Base-by-base conservation (phyloP, 768 basidiomycete genomes). In the Tylopilus cervinicoccineus region DNA sequence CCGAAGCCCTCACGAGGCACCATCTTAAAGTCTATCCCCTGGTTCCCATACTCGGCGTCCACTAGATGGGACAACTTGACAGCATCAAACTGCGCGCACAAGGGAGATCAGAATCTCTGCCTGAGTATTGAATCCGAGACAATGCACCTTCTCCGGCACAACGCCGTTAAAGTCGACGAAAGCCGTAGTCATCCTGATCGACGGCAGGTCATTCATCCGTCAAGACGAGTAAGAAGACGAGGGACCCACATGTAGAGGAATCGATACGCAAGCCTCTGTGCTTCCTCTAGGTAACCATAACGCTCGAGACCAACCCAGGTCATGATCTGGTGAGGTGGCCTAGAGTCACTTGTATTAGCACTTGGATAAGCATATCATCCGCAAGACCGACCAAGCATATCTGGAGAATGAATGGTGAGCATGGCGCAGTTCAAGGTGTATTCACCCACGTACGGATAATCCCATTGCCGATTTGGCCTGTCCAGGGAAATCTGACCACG, bases 181-280 rank as follows among this genome's bases (percentile, higher is more conserved):
- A 3, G 91, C 89, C 0, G 86, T 88, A 10, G 93, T 93, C 88
- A 93, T 91, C 86, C 87, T 89, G 54, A 50, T 40, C 20, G 10
- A 40, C 2, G 47, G 23, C 44, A 9, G 13, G 48, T 55, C 23
- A 59, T 29, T 9, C 31, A 17, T 49, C 23, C 31, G 33, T 28
- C 14, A 17, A n/a, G 11, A 29, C 5, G 11, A 8, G 9, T 23
- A 32, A 20, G 24, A 52, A 16, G 26, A 31, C 59, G 64, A 17
- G 53, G 87, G 88, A 95, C 96, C 72, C 93, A 93, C 94, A 99
- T 96, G 74, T 97, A 97, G n/a, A 96, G 78, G 81, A 89, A 99
- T 44, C 95, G 77, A 70, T 99, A 99, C 1, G 95, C 86, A 41
- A 98, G 72, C 39, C 96, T 79, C 55, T 95, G 92, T 2, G 93